Evolutionary conservation across 2,329 filamentous ascomycete genomes (phyloP).

Genomic region (Exophiala spinifera): DNA sequence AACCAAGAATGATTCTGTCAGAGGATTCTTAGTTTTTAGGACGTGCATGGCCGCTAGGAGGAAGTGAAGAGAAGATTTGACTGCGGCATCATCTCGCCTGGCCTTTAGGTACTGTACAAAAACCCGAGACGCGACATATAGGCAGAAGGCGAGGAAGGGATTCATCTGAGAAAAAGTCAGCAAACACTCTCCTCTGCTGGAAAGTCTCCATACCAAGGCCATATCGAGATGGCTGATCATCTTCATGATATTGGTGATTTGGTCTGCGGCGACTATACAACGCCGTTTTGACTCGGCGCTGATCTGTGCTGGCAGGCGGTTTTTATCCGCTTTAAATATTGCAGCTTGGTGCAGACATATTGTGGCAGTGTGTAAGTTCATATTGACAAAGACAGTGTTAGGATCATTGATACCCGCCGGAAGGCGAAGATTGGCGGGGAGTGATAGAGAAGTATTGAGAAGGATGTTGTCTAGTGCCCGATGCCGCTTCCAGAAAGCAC

Average conservation of each 20-base stretch:
- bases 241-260: conserved; percentile 92
- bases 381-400: conserved; percentile 90
- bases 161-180: conserved; percentile 65
- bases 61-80: conserved; percentile 81
- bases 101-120: conserved; percentile 97
- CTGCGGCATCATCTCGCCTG: conserved; percentile 74
- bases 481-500: conserved; percentile 94
- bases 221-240: conserved; percentile 90
- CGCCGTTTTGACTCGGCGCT: conserved; percentile 87
- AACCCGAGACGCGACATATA: conserved; percentile 92
- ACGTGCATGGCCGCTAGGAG: conserved; percentile 86
- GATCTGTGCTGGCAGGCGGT: conserved; percentile 71
- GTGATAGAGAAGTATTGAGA: conserved; percentile 76
- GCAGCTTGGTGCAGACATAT: conserved; percentile 98
- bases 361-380: conserved; percentile 93
- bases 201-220: conserved; percentile 60
- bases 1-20: conserved; percentile 91
- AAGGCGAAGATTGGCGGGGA: conserved; percentile 78
- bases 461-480: conserved; percentile 84
- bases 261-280: conserved; percentile 88
- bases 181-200: not conserved
- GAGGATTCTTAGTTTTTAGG: conserved; percentile 78
- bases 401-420: conserved; percentile 71
- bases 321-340: conserved; percentile 94
- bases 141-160: conserved; percentile 89